Evolutionary conservation across 2,329 filamentous ascomycete genomes (phyloP), one percentile per base, ranked within the genome.

Genomic region (Ophiostoma perfectum): DNA sequence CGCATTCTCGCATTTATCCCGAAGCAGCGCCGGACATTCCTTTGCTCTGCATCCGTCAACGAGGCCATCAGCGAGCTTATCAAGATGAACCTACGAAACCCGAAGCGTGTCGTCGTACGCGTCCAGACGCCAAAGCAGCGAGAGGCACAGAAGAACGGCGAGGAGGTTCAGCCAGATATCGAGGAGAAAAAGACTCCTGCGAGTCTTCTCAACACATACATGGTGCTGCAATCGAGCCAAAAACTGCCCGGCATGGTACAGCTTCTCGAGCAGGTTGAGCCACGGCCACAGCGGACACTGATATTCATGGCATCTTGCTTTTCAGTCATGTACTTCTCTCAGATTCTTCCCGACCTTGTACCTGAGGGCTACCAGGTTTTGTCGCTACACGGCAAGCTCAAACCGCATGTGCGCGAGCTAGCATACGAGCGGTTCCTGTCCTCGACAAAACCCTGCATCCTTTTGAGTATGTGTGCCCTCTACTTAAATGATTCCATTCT

Each of bases 41-140:
- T 99, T 0, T 99, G 98, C 79, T 97, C 92, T 75, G 95, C 95
- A 12, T 96, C 91, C 74, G 91, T 99, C n/a, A 95, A 90, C 74
- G 95, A 98, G 76, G 95, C 95, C 1, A 91, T 99, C 0, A 89
- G 93, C 71, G 91, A 97, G 76, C 90, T 99, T 67, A 93, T 99
- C 66, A 86, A 93, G 47, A 92, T 97, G 7, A 95, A 95, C 27
- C 81, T 98, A 72, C 86, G 95, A 49, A 98, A 99, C 78, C 95
- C 95, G 0, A 93, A 97, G 74, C 96, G 96, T 75, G 92, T 99
- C 70, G 90, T 91, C 11, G 95, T 98, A 66, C 95, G 94, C 74
- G 95, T 99, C 67, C 95, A 93, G 78, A 88, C 86, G 42, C 75
- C 87, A 78, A 81, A 86, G 81, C 41, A 68, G 47, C 58, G 65